phyloP scores from a whole-genome alignment of 2,329 filamentous ascomycete species.

The Ophiosphaerella narmari region DNA sequence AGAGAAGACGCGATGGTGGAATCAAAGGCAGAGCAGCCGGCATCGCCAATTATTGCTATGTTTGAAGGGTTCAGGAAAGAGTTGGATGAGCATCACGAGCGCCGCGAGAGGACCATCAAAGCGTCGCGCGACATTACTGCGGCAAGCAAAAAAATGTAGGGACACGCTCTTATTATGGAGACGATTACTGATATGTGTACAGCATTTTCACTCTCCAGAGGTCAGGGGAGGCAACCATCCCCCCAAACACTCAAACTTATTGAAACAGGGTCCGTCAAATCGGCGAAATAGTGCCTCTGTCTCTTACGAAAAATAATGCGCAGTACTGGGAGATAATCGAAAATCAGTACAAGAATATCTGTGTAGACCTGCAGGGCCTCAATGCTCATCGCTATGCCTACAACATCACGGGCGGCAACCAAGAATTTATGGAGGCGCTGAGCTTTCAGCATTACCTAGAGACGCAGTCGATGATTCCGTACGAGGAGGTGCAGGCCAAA shows the following conservation, averaged over 20 bases:
- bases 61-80: slow-evolving; percentile 86
- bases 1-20: slow-evolving; percentile 44
- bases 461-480: slow-evolving; percentile 73
- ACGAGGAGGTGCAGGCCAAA: slow-evolving; percentile 59
- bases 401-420: slow-evolving; percentile 78
- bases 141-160: slow-evolving; percentile 93
- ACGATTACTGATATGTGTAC: slow-evolving; percentile 14
- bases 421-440: slow-evolving; percentile 92
- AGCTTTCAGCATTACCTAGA: slow-evolving; percentile 88
- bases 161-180: background rate
- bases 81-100: slow-evolving; percentile 92
- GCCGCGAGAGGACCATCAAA: slow-evolving; percentile 87
- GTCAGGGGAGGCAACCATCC: slow-evolving; percentile 46
- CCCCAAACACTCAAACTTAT: slow-evolving; percentile 5
- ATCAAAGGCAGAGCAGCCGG: slow-evolving; percentile 33
- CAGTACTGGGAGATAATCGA: slow-evolving; percentile 73
- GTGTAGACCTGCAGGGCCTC: slow-evolving; percentile 74
- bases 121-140: slow-evolving; percentile 90
- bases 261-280: slow-evolving; percentile 63
- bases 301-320: slow-evolving; percentile 72
- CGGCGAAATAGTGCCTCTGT: slow-evolving; percentile 65
- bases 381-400: slow-evolving; percentile 82
- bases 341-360: slow-evolving; percentile 68
- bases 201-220: slow-evolving; percentile 86
- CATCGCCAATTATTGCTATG: slow-evolving; percentile 64